phyloP scores from a whole-genome alignment of 441 rosid species.

The Aleurites moluccanus region DNA sequence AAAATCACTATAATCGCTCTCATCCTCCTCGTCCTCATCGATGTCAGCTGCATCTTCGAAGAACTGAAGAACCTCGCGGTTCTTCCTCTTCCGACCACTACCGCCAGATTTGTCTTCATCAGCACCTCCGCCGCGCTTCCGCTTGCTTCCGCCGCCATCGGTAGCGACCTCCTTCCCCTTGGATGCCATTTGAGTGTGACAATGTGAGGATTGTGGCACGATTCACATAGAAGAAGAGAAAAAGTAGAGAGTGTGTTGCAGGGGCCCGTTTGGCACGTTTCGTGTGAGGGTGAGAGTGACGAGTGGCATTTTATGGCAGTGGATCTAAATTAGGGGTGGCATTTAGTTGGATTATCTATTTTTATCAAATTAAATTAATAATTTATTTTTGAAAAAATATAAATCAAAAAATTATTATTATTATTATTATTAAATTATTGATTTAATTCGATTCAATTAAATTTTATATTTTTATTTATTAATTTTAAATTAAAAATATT shows the following conservation, averaged over 20 bases:
- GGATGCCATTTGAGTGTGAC: conserved; percentile 15
- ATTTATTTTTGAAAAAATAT: no score
- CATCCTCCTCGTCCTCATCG: conserved; percentile 47
- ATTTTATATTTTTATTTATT: no score
- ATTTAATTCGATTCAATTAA: no score
- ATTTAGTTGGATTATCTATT: no score
- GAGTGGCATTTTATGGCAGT: no score
- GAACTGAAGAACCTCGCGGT: conserved; percentile 67
- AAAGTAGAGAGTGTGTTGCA: background rate
- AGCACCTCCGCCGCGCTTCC: conserved; percentile 35
- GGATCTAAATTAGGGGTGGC: no score
- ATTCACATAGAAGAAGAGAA: background rate
- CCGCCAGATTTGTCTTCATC: conserved; percentile 44
- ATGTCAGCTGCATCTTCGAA: conserved; percentile 69
- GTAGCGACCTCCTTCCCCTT: conserved; percentile 41
- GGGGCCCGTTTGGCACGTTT: background rate
- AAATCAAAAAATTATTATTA: no score
- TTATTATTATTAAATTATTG: no score
- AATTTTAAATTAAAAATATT: no score
- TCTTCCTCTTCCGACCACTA: conserved; percentile 43
- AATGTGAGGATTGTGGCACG: background rate
- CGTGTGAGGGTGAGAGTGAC: background rate
- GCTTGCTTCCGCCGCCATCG: conserved; percentile 36
- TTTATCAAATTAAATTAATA: no score
- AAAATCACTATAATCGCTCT: conserved; percentile 34